Conservation (phyloP, 2,329 filamentous ascomycete species). For the Fusarium caatingaense region DNA sequence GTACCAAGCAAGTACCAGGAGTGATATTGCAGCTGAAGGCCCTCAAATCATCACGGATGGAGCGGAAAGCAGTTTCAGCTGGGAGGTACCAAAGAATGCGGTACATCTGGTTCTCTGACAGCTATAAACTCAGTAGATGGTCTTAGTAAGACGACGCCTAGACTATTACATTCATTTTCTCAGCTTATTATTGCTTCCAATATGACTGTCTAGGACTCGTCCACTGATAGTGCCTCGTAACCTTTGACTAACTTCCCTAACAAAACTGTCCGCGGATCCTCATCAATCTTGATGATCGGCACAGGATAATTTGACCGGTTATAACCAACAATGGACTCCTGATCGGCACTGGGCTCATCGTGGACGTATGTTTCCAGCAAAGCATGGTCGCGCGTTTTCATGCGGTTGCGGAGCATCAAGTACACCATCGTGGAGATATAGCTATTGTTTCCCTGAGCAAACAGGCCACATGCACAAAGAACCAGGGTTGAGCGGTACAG, state of each 20-base stretch:
- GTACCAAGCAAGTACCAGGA: background rate
- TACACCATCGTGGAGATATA: background rate
- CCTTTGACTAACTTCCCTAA: background rate
- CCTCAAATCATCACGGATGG: background rate
- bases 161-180: accelerated
- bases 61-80: background rate
- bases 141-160: too few species aligned
- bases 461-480: background rate
- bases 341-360: background rate
- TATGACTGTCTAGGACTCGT: background rate
- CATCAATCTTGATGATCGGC: background rate
- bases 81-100: background rate
- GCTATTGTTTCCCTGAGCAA: background rate
- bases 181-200: accelerated
- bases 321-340: background rate
- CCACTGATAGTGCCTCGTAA: background rate
- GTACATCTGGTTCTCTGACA: background rate
- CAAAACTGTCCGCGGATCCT: background rate
- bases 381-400: background rate
- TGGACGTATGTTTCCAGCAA: background rate
- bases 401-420: background rate
- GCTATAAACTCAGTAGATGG: too few species aligned
- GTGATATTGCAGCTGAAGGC: background rate
- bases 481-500: background rate
- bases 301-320: background rate